Base-by-base conservation (phyloP, 306 rosid genomes). In the Fragaria ananassa region DNA sequence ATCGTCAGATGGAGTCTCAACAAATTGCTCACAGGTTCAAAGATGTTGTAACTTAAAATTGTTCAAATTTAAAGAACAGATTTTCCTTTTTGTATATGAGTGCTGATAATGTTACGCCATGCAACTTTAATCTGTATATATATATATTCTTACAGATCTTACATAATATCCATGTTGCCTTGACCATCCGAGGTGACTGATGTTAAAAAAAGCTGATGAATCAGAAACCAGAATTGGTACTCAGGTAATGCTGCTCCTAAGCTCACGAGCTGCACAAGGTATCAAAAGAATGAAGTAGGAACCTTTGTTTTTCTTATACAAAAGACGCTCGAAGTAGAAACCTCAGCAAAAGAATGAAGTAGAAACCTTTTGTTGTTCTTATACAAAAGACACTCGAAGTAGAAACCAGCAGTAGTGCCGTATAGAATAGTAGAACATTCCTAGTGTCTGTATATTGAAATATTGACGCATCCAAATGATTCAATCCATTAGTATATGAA, bases 21-120 rank as follows among this genome's bases (percentile, higher is more conserved):
- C 66, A 77, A 67, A 72, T 53, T 67, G 58, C 41, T 41, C 45
- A 53, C 63, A 63, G 25, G 37, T 63, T 70, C 76, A 57, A 57
- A 37, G 27, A 39, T 18, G 45, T 44, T 3, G 23, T 15, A 12
- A 17, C 21, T 15, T 21, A 17, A 56, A 39, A 47, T 13, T 44
- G n/a, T 35, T 57, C 70, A 6, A 58, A 58, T 45, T 68, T 75
- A 13, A 19, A 56, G n/a, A 61, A 35, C 51, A 54, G 34, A 31
- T n/a, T n/a, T 12, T 5, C 75, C 75, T 34, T 7, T 49, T 70
- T 70, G 74, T 70, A 70, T 47, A 70, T 49, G 35, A 10, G 13
- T 68, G 74, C 44, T 70, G 74, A 70, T 13, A 21, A 14, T 9
- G 11, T 31, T 70, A 70, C 25, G 4, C 47, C 58, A 15, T 13